Conservation (phyloP, 2,329 filamentous ascomycete species). For the Aspergillus luchuensis region DNA sequence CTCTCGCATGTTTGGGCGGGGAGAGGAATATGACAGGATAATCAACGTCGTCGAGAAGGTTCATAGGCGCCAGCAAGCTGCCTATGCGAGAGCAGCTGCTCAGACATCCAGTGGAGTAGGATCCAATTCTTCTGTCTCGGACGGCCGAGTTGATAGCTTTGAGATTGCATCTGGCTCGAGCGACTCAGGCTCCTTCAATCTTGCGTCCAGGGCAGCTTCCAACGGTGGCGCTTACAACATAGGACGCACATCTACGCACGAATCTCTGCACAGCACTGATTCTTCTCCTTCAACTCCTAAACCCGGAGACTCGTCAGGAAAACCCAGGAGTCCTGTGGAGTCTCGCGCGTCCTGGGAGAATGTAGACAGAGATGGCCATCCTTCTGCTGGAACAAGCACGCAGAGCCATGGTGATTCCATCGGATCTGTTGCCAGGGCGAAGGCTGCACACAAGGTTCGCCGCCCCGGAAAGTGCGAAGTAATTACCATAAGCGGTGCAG, state of each 20-base stretch:
- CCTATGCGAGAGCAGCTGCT: conserved; percentile 33
- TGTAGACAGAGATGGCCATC: conserved; percentile 42
- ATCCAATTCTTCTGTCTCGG: conserved; percentile 57
- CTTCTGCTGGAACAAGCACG: conserved; percentile 33
- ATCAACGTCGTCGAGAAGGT: conserved; percentile 75
- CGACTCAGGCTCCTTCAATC: conserved; percentile 53
- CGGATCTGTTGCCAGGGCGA: conserved; percentile 38
- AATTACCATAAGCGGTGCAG: conserved; percentile 58
- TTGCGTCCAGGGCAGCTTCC: conserved; percentile 42
- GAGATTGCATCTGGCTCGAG: conserved; percentile 58
- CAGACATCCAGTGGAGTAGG: conserved; percentile 49
- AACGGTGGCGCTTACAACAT: conserved; percentile 34
- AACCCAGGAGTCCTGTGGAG: conserved; percentile 41
- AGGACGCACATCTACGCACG: conserved; percentile 35
- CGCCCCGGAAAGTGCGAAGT: conserved; percentile 61
- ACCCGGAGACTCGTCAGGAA: conserved; percentile 26
- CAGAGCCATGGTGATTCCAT: conserved; percentile 37
- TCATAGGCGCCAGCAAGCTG: conserved; percentile 61
- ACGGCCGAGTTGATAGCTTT: conserved; percentile 50
- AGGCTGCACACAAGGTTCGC: conserved; percentile 52
- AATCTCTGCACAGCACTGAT: conserved; percentile 40
- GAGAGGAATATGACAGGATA: conserved; percentile 70
- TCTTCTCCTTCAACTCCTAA: conserved; percentile 37
- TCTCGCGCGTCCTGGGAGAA: conserved; percentile 39
- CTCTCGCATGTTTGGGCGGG: conserved; percentile 75